Conservation (phyloP, 768 basidiomycete species). For the Lentinula aciculospora region DNA sequence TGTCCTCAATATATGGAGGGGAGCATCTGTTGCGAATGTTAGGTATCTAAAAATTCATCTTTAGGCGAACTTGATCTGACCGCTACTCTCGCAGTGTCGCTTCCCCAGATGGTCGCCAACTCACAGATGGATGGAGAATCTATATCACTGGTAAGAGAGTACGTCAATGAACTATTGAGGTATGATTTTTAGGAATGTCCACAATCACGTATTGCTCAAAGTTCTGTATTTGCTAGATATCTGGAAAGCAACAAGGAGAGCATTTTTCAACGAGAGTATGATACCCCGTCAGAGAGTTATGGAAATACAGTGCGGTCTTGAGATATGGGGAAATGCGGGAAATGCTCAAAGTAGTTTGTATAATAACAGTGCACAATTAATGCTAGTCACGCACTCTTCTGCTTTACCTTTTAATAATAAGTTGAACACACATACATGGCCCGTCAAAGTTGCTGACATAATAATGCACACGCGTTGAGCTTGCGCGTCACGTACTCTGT, state of each 20-base stretch:
- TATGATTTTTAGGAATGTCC: constrained; percentile 25
- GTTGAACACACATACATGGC: not conserved
- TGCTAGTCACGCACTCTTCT: too few relatives aligned
- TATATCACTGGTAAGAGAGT: constrained; percentile 76
- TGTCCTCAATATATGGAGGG: constrained; percentile 90
- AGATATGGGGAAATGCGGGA: constrained; percentile 10
- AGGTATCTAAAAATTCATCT: constrained; percentile 43
- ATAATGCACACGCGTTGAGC: constrained; percentile 7
- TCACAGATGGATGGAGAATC: constrained; percentile 91
- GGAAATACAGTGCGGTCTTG: constrained; percentile 78
- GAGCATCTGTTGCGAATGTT: constrained; percentile 91
- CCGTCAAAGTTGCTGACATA: not conserved
- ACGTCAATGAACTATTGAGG: constrained; percentile 84
- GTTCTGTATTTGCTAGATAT: constrained; percentile 41
- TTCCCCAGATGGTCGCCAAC: constrained; percentile 85
- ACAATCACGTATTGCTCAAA: not conserved
- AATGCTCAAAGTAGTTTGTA: too few relatives aligned
- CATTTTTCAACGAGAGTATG: constrained; percentile 76
- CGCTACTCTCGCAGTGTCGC: constrained; percentile 57
- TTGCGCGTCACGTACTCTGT: constrained; percentile 6
- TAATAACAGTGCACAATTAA: too few relatives aligned
- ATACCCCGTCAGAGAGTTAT: constrained; percentile 69
- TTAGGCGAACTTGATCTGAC: constrained; percentile 9
- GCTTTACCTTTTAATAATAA: too few relatives aligned
- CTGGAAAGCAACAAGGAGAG: constrained; percentile 71